Percentiles rank a stretch among this genome's conserved stretches.
phyloP scores from a whole-genome alignment of 2,329 filamentous ascomycete genomes.

The Chrysoporthe deuterocubensis region DNA sequence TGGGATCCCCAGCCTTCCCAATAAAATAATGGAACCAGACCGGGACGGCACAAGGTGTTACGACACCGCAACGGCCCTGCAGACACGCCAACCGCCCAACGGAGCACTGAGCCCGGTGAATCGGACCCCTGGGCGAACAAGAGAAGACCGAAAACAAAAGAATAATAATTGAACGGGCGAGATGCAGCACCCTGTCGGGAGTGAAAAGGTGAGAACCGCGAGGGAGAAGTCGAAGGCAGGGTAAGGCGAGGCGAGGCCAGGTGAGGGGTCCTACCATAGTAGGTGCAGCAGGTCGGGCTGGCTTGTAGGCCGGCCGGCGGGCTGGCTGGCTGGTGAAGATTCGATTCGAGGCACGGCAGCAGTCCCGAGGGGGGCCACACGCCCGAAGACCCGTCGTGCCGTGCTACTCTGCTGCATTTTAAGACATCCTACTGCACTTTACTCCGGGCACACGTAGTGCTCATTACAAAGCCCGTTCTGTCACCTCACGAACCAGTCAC shows the following conservation, averaged over 20 bases:
- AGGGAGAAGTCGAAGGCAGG: background rate
- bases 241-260: background rate
- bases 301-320: background rate
- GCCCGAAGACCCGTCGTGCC: background rate
- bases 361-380: background rate
- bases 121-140: background rate
- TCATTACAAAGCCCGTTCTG: too few species aligned
- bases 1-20: conserved; percentile 25
- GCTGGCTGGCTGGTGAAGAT: background rate
- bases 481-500: background rate
- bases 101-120: background rate
- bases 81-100: conserved; percentile 18
- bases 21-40: conserved; percentile 23
- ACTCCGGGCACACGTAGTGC: too few species aligned
- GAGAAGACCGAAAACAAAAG: background rate
- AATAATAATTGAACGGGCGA: background rate
- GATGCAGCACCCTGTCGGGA: background rate
- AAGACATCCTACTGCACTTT: background rate
- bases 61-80: conserved; percentile 23
- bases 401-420: background rate
- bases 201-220: background rate
- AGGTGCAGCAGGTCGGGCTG: background rate
- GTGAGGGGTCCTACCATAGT: background rate
- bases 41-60: conserved; percentile 20
- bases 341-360: conserved; percentile 1